A percentile compares a stretch with the other conserved stretches of the same genome.
phyloP scores from a whole-genome alignment of 805 yeast genomes.

The Ogataea neopini region DNA sequence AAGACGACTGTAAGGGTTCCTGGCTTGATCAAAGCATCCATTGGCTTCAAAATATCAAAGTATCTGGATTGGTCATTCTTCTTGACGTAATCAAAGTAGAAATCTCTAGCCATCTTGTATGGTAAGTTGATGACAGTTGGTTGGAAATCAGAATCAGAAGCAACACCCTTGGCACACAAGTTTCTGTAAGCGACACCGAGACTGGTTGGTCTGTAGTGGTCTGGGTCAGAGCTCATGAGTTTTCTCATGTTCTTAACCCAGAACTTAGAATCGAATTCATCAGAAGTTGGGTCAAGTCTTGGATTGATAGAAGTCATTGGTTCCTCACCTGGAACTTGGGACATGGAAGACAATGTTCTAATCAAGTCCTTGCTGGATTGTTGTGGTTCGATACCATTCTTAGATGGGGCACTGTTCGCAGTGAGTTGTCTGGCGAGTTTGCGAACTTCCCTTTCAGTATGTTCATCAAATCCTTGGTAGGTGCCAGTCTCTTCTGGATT shows the following conservation, averaged over 20 bases:
- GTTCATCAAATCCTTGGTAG: slow-evolving; percentile 13
- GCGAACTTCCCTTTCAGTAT: slow-evolving; percentile 12
- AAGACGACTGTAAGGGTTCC: slow-evolving; percentile 71
- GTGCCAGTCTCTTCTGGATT: slow-evolving; percentile 9
- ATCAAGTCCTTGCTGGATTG: slow-evolving; percentile 24
- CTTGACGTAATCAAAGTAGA: slow-evolving; percentile 26
- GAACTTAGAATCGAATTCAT: slow-evolving; percentile 56
- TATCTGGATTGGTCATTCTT: slow-evolving; percentile 33
- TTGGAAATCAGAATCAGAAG: slow-evolving; percentile 69
- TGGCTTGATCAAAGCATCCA: slow-evolving; percentile 63
- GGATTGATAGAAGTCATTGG: slow-evolving; percentile 40
- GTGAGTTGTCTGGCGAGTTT: slow-evolving; percentile 44
- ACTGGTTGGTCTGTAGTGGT: slow-evolving; percentile 60
- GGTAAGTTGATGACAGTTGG: slow-evolving; percentile 52
- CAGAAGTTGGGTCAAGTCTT: slow-evolving; percentile 59
- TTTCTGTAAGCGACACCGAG: slow-evolving; percentile 61
- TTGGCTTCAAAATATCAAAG: slow-evolving; percentile 59
- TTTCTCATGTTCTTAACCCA: slow-evolving; percentile 70
- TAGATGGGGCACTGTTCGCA: slow-evolving; percentile 15
- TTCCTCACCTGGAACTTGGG: slow-evolving; percentile 49
- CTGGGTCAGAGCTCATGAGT: slow-evolving; percentile 53
- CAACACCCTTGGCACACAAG: slow-evolving; percentile 62
- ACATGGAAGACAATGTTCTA: slow-evolving; percentile 48
- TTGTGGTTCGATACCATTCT: slow-evolving; percentile 3
- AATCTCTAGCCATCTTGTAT: slow-evolving; percentile 35